Percentiles rank a stretch among this genome's conserved stretches.
phyloP scores from a whole-genome alignment of 345 rosid species.

The Cardiospermum halicacabum region DNA sequence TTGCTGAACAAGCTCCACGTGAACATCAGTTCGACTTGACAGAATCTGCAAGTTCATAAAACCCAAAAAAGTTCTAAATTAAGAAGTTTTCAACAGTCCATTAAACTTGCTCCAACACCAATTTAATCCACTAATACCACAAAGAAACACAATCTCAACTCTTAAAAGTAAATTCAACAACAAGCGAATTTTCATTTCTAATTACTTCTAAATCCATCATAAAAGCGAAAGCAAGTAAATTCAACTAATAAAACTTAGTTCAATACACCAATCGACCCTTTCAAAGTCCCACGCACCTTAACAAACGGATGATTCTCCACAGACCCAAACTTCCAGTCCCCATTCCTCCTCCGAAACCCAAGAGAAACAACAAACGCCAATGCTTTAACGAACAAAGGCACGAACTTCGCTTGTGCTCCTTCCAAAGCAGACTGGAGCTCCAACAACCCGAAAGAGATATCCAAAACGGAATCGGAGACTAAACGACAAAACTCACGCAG shows the following conservation, averaged over 20 bases:
- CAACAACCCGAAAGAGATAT: conserved; percentile 52
- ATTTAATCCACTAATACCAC: background rate
- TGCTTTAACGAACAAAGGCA: conserved; percentile 53
- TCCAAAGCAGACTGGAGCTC: conserved; percentile 89
- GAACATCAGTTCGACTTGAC: conserved; percentile 52
- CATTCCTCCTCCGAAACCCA: conserved; percentile 43
- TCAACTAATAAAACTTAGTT: too few species aligned
- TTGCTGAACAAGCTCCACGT: conserved; percentile 65
- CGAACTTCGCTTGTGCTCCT: conserved; percentile 55
- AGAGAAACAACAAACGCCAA: conserved; percentile 57
- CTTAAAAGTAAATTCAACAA: background rate
- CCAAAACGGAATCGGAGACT: conserved; percentile 50
- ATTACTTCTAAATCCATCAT: too few species aligned
- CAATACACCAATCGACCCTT: too few species aligned
- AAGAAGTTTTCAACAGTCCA: background rate
- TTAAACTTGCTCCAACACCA: background rate
- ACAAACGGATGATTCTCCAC: conserved; percentile 76
- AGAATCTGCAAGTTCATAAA: conserved; percentile 55
- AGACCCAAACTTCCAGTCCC: conserved; percentile 45
- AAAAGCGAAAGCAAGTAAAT: too few species aligned
- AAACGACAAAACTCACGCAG: conserved; percentile 87
- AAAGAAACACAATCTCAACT: background rate
- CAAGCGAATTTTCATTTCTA: too few species aligned
- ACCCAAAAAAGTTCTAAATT: conserved; percentile 1
- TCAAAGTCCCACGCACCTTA: conserved; percentile 40